Percentiles rank a stretch among this genome's conserved stretches.
phyloP scores from a whole-genome alignment of 495 filamentous ascomycete genomes.

The Sordaria brevicollis region DNA sequence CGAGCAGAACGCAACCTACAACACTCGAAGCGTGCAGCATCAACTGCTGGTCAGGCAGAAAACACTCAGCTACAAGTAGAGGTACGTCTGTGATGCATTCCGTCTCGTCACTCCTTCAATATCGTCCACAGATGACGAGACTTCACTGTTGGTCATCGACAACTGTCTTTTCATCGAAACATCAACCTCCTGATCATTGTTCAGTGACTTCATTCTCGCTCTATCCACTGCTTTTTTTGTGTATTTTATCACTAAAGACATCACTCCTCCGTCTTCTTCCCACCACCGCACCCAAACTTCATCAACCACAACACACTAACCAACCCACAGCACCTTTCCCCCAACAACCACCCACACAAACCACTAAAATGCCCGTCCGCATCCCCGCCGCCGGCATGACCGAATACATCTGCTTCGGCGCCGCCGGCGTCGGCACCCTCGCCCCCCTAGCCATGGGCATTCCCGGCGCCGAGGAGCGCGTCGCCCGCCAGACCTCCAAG shows the following conservation, averaged over 20 bases:
- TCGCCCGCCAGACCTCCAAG: conserved; percentile 30
- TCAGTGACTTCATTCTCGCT: neutral
- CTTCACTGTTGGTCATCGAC: neutral
- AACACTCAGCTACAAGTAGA: neutral
- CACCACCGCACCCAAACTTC: neutral
- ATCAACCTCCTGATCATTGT: neutral
- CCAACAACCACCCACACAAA: neutral
- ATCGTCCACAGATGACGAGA: neutral
- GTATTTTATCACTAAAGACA: neutral
- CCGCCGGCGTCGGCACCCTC: conserved; percentile 32
- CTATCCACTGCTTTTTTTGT: neutral
- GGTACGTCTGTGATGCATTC: neutral
- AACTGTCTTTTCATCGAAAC: neutral
- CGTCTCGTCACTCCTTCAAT: neutral
- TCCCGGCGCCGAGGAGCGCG: conserved; percentile 34
- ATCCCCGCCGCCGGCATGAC: conserved; percentile 29
- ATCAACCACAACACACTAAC: neutral
- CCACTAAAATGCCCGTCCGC: conserved; percentile 34
- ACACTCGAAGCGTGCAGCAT: neutral
- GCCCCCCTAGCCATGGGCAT: conserved; percentile 39
- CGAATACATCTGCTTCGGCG: conserved; percentile 32
- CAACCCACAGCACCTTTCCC: neutral
- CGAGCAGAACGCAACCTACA: neutral
- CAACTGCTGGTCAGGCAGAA: neutral
- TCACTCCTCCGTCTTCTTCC: neutral